phyloP scores from a whole-genome alignment of 371 early-diverging fungal genomes.

The Mortierella polycephala region DNA sequence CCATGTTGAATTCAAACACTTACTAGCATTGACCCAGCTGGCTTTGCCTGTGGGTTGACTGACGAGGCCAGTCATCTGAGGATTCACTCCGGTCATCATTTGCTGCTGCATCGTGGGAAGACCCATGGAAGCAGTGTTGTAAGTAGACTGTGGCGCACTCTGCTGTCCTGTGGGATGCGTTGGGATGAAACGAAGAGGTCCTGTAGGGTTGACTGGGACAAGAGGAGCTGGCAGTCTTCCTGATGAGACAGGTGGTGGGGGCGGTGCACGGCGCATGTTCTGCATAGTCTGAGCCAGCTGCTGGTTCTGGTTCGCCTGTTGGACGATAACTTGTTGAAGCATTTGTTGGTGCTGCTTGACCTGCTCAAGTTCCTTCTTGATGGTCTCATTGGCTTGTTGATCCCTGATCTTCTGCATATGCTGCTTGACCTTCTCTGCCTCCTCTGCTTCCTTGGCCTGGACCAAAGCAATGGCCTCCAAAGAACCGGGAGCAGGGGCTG shows the following conservation, averaged over 20 bases:
- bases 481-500: slow-evolving; percentile 40
- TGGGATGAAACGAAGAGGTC: slow-evolving; percentile 43
- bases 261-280: slow-evolving; percentile 39
- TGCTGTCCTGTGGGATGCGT: slow-evolving; percentile 49
- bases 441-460: slow-evolving; percentile 45
- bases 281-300: slow-evolving; percentile 21
- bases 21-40: slow-evolving; percentile 65
- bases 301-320: slow-evolving; percentile 51
- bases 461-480: slow-evolving; percentile 38
- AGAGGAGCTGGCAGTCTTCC: slow-evolving; percentile 33
- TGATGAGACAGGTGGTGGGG: slow-evolving; percentile 42
- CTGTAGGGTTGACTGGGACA: slow-evolving; percentile 49
- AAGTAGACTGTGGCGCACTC: slow-evolving; percentile 26
- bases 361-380: slow-evolving; percentile 47
- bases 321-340: slow-evolving; percentile 48
- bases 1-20: slow-evolving; percentile 12
- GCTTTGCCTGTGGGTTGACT: slow-evolving; percentile 62
- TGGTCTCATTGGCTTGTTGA: slow-evolving; percentile 35
- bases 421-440: slow-evolving; percentile 48
- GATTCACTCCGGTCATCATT: slow-evolving; percentile 40
- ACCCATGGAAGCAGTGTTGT: slow-evolving; percentile 38
- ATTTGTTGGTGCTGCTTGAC: slow-evolving; percentile 44
- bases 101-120: slow-evolving; percentile 47
- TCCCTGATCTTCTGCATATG: slow-evolving; percentile 51
- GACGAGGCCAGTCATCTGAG: slow-evolving; percentile 48